phyloP scores from a whole-genome alignment of 768 basidiomycete genomes.

The Rhodotorula paludigena region DNA sequence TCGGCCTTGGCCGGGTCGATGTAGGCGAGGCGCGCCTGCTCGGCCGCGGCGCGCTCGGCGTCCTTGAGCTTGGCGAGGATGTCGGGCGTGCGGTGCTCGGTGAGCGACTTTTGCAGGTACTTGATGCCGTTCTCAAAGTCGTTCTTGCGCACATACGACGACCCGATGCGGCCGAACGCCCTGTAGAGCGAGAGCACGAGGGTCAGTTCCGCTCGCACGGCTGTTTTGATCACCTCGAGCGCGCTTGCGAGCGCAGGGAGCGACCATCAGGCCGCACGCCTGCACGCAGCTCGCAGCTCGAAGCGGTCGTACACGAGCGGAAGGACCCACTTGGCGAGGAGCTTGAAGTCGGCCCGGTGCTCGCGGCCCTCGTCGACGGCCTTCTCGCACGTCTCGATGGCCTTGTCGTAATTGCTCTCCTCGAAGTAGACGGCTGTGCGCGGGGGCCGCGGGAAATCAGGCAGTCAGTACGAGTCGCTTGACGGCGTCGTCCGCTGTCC shows the following conservation, averaged over 20 bases:
- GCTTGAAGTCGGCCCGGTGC: slow-evolving; percentile 87
- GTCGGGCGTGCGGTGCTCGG: slow-evolving; percentile 93
- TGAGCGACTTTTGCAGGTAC: slow-evolving; percentile 85
- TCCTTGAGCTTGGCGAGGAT: slow-evolving; percentile 82
- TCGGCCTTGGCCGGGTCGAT: slow-evolving; percentile 79
- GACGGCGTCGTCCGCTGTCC: no score
- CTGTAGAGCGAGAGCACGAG: slow-evolving; percentile 35
- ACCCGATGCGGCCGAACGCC: slow-evolving; percentile 82
- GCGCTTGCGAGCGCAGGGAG: no score
- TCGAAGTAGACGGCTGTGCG: slow-evolving; percentile 81
- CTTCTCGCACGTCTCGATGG: slow-evolving; percentile 85
- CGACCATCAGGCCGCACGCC: no score
- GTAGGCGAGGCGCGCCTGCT: slow-evolving; percentile 74
- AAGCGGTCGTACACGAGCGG: no score
- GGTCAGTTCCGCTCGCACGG: not conserved
- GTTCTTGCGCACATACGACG: slow-evolving; percentile 72
- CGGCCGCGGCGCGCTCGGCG: slow-evolving; percentile 70
- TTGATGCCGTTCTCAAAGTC: slow-evolving; percentile 76
- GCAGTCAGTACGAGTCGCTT: no score
- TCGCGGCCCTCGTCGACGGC: slow-evolving; percentile 93
- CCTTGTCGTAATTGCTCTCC: slow-evolving; percentile 82
- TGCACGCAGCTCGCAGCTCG: no score
- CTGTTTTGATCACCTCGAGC: no score
- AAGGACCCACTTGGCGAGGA: slow-evolving; percentile 66
- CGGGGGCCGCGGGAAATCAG: not conserved